Percentiles rank a stretch among this genome's conserved stretches.
These are phyloP conservation scores for Saccharum officinarum DNA, from an alignment of 176 grass and related monocot genomes.

Conservation along the genomic window DNA sequence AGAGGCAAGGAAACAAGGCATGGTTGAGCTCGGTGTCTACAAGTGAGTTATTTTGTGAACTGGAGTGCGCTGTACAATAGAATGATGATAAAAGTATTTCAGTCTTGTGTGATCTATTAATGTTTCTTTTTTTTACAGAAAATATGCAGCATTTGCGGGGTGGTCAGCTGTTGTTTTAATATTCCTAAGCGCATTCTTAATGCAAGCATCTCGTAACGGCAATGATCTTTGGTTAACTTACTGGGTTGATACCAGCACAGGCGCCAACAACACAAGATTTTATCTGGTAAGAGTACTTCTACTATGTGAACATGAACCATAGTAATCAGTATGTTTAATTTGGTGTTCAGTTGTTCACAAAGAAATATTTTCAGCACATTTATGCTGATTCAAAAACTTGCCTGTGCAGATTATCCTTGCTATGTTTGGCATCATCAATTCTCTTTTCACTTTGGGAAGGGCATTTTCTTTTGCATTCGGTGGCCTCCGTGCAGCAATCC, in stretches of 20 bases:
- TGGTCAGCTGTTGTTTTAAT: constrained; percentile 69
- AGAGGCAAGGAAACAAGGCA: constrained; percentile 87
- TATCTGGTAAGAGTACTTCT: constrained; percentile 76
- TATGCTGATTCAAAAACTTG: constrained; percentile 32
- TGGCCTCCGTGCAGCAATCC: constrained; percentile 78
- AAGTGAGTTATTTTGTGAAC: constrained; percentile 61
- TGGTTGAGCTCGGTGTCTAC: constrained; percentile 76
- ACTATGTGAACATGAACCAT: constrained; percentile 8
- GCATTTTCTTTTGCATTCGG: constrained; percentile 94
- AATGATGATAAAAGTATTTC: background rate
- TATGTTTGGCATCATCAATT: constrained; percentile 86
- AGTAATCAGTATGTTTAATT: constrained; percentile 19
- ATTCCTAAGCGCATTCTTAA: constrained; percentile 69
- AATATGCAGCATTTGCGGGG: constrained; percentile 66
- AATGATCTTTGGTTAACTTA: constrained; percentile 97
- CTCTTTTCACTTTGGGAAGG: constrained; percentile 81
- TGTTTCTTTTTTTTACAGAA: constrained; percentile 53
- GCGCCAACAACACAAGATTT: constrained; percentile 54
- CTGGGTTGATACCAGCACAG: constrained; percentile 80
- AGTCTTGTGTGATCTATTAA: constrained; percentile 17
- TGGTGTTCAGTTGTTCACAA: background rate
- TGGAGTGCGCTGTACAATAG: background rate
- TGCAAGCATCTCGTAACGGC: constrained; percentile 97
- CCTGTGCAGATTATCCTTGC: constrained; percentile 69
- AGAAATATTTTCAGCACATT: constrained; percentile 16